These are phyloP conservation scores for Aspergillus tubingensis DNA, from an alignment of 2,329 filamentous ascomycete species.

Conservation along the genomic window DNA sequence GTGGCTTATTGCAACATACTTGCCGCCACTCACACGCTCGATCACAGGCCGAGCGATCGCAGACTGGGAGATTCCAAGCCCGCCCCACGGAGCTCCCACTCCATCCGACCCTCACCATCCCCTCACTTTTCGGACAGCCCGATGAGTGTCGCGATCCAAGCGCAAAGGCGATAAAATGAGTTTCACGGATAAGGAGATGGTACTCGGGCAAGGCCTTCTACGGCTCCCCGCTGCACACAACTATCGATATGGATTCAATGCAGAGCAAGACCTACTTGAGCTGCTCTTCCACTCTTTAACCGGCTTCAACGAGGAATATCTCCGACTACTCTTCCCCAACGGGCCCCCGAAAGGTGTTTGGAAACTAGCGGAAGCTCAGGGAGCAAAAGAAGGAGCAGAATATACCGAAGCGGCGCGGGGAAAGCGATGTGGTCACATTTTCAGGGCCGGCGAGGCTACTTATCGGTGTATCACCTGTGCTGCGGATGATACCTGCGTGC, in stretches of 20 bases:
- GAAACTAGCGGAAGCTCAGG: constrained; percentile 84
- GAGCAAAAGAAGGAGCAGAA: constrained; percentile 89
- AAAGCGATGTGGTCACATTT: constrained; percentile 95
- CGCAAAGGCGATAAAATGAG: constrained; percentile 38
- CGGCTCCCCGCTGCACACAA: constrained; percentile 72
- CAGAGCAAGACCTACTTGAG: constrained; percentile 70
- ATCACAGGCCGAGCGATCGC: background rate
- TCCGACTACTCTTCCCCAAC: constrained; percentile 79
- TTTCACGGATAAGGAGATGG: constrained; percentile 64
- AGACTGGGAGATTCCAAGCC: constrained; percentile 3
- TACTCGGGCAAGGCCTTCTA: constrained; percentile 80
- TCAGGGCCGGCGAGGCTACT: constrained; percentile 89
- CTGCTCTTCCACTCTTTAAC: constrained; percentile 87
- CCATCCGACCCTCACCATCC: constrained; percentile 4
- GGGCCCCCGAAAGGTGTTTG: constrained; percentile 66
- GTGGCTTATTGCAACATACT: background rate
- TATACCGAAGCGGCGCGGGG: constrained; percentile 90
- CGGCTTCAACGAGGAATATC: constrained; percentile 70
- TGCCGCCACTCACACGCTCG: background rate
- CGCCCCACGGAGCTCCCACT: constrained; percentile 14
- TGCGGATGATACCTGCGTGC: constrained; percentile 89
- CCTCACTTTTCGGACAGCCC: constrained; percentile 17
- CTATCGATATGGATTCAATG: constrained; percentile 73
- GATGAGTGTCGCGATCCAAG: constrained; percentile 28
- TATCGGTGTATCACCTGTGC: constrained; percentile 95